Evolutionary conservation across 768 basidiomycete species (phyloP), one percentile per base, ranked within the genome.

Genomic region (Mycena sanguinolenta): DNA sequence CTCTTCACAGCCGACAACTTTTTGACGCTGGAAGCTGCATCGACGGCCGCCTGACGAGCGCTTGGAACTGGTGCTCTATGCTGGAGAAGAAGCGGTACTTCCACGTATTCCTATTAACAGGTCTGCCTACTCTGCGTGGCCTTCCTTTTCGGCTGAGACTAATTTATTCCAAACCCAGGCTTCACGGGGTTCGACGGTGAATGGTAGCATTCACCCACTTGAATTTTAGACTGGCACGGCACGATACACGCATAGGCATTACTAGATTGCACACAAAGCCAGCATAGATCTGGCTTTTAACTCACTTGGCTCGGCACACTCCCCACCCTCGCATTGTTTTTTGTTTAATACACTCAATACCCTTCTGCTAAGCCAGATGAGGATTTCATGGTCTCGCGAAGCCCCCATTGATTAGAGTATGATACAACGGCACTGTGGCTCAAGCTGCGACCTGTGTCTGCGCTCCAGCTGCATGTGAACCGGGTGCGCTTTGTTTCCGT

Each of bases 41-140:
- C 73, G 94, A 95, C 75, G 94, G 94, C 16, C 86, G 95, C 4
- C 79, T 96, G 75, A 96, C 95, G 34, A 95, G 93, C 78, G 95
- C 95, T 5, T 96, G 95, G 95, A 95, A 96, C 77, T 96, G 95
- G 95, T 96, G 95, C 81, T 90, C 91, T 58, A 86, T 85, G 54
- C 79, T 96, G 73, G 95, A 95, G 84, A 96, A 95, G 84, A 96
- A 96, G 82, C 84, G 90, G 58, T 96, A 90, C 77, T 95, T 95
- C 83, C 90, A 88, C 8, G 82, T 94, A 25, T 95, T 95, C 79
- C 81, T 95, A 69, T 82, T 96, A 61, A 88, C 89, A 54, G 92
- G 93, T 93, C 68, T 73, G 91, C 19, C 42, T 42, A 23, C 28
- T 17, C 54, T 36, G 3, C 34, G 54, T 25, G 39, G 9, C 44